Conservation (phyloP, 257 asterid genomes). For the Coffea eugenioides region DNA sequence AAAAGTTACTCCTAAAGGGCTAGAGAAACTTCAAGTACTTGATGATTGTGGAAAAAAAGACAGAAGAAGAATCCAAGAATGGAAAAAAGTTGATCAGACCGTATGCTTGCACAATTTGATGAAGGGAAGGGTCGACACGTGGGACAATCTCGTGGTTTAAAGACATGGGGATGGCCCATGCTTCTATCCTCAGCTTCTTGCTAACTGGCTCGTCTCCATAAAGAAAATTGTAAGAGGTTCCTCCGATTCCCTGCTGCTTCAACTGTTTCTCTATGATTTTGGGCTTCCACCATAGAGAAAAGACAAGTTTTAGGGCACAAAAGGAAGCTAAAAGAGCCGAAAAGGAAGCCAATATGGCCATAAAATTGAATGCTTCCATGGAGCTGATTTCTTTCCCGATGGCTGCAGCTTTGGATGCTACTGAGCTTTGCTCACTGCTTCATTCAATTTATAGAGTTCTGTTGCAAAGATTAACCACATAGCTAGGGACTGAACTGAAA, state of each 20-base stretch:
- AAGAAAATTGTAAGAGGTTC: conserved; percentile 27
- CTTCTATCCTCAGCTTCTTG: conserved; percentile 8
- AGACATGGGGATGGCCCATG: conserved; percentile 28
- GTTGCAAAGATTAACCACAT: neutral
- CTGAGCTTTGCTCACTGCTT: neutral
- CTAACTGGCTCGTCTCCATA: conserved; percentile 21
- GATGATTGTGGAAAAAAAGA: neutral
- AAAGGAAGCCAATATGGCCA: neutral
- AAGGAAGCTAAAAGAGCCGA: neutral
- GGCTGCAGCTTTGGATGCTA: neutral
- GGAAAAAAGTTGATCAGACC: conserved; percentile 9
- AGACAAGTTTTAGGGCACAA: neutral
- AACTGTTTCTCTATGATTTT: conserved; percentile 20
- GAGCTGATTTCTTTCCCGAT: neutral
- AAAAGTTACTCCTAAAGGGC: too few species aligned
- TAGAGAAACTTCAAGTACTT: neutral
- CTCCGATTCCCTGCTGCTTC: conserved; percentile 17
- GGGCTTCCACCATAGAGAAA: conserved; percentile 23
- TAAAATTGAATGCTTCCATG: neutral
- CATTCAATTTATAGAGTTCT: neutral
- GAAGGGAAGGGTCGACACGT: conserved; percentile 16
- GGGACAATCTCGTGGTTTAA: conserved; percentile 25
- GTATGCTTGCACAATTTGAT: conserved; percentile 20
- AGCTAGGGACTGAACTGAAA: neutral
- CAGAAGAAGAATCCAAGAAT: neutral